phyloP scores from a whole-genome alignment of 2,329 filamentous ascomycete genomes.

The Drechslerella dactyloides region DNA sequence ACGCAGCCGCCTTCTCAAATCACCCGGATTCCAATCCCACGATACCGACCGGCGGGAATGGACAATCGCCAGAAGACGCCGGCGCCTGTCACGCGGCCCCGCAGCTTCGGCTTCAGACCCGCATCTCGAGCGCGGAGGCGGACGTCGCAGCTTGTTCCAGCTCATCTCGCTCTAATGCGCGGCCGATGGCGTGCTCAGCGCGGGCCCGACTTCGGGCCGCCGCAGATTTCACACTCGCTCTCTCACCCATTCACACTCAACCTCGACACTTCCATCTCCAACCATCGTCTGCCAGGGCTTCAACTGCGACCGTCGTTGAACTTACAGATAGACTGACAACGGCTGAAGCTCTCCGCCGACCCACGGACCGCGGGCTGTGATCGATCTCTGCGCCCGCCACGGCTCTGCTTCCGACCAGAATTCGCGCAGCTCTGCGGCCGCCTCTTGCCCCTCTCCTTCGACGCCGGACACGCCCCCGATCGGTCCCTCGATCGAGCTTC shows the following conservation, averaged over 20 bases:
- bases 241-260: background rate
- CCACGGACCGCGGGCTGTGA: background rate
- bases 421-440: background rate
- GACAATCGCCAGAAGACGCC: background rate
- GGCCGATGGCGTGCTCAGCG: constrained; percentile 2
- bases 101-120: too few species aligned
- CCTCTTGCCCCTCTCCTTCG: background rate
- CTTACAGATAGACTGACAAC: background rate
- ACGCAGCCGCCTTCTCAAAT: background rate
- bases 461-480: background rate
- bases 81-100: too few species aligned
- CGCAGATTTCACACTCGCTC: background rate
- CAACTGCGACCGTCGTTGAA: background rate
- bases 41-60: background rate
- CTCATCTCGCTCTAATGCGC: too few species aligned
- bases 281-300: background rate
- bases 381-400: background rate
- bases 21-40: background rate
- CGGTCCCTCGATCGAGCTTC: too few species aligned
- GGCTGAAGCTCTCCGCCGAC: background rate
- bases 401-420: background rate
- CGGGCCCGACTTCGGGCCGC: background rate
- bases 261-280: background rate
- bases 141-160: too few species aligned
- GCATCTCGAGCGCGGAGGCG: too few species aligned